Base-by-base conservation (phyloP, 805 yeast genomes). In the Saccharomycopsis olivae region DNA sequence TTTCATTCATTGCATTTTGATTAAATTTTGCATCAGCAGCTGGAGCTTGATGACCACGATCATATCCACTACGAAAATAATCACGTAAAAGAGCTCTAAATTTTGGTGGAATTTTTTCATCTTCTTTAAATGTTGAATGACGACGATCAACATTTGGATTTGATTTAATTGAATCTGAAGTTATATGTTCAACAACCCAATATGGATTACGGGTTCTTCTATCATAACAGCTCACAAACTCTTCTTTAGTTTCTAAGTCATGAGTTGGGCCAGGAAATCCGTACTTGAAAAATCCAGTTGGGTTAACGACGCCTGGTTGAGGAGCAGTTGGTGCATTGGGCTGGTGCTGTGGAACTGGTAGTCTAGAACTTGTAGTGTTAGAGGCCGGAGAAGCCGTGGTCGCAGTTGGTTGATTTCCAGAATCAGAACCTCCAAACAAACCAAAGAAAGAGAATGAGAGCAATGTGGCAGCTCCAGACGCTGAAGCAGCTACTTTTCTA, bases 181-280 rank as follows among this genome's bases (percentile, higher is more conserved):
- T 86, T 40, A 88, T 68, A 55, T 88, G 96, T 60, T 89, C 96
- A 27, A 88, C 65, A 16, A 80, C 77, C 78, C 84, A 86, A 57
- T 76, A 75, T 19, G 98, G 98, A 53, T 85, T 86, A 44, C 88
- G 69, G 25, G 77, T 81, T 47, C 78, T 71, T 49, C 98, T 71
- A 55, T 92, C 89, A 58, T 77, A 92, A 50, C 92, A 84, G 40
- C 92, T 75, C 15, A 89, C 72, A 57, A 80, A 92, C 60, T 87
- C 96, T 41, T 68, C 65, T 46, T 85, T 68, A 9, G 65, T 72
- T 41, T 75, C 74, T 43, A 89, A 59, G 55, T 92, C 98, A 57
- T 86, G 94, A 24, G 83, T 70, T 0, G 97, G 97, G 1, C 96
- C 95, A 0, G 97, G 98, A 53, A 84, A 86, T 3, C 98, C 98